Conservation (phyloP, 306 rosid genomes). For the Vigna unguiculata region DNA sequence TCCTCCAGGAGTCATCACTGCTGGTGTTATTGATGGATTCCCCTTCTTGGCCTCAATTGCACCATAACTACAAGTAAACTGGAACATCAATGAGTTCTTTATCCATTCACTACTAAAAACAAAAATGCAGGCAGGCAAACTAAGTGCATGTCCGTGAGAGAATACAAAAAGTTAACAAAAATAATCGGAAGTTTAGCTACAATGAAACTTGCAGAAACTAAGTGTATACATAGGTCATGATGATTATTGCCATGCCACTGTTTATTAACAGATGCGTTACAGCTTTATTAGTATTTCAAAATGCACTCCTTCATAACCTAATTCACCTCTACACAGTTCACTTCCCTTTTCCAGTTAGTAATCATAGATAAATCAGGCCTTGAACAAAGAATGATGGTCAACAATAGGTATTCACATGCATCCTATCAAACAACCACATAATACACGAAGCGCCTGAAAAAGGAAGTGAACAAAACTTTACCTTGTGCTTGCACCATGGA, state of each 20-base stretch:
- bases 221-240: background rate
- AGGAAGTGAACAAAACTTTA: constrained; percentile 35
- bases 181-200: background rate
- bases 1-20: constrained; percentile 93
- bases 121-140: background rate
- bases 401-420: constrained; percentile 6
- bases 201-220: background rate
- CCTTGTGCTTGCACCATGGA: constrained; percentile 69
- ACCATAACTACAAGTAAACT: constrained; percentile 60
- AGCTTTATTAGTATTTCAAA: background rate
- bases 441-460: constrained; percentile 32
- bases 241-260: constrained; percentile 8
- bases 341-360: constrained; percentile 19
- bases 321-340: background rate
- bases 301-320: constrained; percentile 18
- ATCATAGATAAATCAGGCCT: constrained; percentile 1
- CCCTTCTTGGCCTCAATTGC: constrained; percentile 73
- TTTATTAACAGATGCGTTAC: constrained; percentile 10
- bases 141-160: background rate
- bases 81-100: constrained; percentile 40
- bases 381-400: constrained; percentile 26
- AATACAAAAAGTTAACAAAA: background rate
- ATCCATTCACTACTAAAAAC: constrained; percentile 7
- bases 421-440: constrained; percentile 2
- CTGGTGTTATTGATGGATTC: constrained; percentile 91